Evolutionary conservation across 495 filamentous ascomycete species (phyloP).

Genomic region (Elasticomyces elasticus): DNA sequence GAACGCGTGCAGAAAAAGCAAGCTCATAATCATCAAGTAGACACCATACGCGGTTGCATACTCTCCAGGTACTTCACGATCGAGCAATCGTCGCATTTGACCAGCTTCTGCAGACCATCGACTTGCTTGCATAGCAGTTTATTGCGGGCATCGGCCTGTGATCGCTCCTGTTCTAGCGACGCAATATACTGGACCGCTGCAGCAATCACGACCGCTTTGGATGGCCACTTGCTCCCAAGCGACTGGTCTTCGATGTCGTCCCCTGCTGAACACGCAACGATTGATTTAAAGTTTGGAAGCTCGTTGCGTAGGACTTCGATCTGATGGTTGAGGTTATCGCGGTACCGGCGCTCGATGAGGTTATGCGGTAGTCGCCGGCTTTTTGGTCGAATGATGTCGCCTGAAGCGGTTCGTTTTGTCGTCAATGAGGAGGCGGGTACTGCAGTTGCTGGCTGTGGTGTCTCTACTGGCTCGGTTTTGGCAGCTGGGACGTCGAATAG

Average conservation of each 20-base stretch:
- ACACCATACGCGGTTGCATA: not conserved
- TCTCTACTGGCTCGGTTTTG: not conserved
- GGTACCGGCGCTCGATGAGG: conserved; percentile 6
- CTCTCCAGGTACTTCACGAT: conserved; percentile 2
- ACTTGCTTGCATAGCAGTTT: not conserved
- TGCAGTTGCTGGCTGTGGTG: not conserved
- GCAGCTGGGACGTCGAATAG: not conserved
- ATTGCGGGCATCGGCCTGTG: not conserved
- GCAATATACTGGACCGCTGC: conserved; percentile 5
- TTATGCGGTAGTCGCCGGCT: not conserved
- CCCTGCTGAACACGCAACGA: not conserved
- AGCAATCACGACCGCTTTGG: conserved; percentile 2
- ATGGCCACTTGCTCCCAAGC: conserved; percentile 1
- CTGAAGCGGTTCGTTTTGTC: not conserved
- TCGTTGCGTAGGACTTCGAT: conserved; percentile 1
- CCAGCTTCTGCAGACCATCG: conserved; percentile 8
- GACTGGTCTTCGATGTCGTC: not conserved
- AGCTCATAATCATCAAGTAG: not conserved
- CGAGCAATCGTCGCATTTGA: conserved; percentile 8
- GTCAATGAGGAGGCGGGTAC: not conserved
- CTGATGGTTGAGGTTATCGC: conserved; percentile 6
- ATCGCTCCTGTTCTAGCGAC: not conserved
- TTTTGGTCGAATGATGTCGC: not conserved
- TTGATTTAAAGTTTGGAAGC: not conserved
- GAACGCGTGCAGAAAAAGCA: too few relatives aligned